These are phyloP conservation scores for Lipomyces japonicus DNA, from an alignment of 805 yeast genomes.

Conservation along the genomic window DNA sequence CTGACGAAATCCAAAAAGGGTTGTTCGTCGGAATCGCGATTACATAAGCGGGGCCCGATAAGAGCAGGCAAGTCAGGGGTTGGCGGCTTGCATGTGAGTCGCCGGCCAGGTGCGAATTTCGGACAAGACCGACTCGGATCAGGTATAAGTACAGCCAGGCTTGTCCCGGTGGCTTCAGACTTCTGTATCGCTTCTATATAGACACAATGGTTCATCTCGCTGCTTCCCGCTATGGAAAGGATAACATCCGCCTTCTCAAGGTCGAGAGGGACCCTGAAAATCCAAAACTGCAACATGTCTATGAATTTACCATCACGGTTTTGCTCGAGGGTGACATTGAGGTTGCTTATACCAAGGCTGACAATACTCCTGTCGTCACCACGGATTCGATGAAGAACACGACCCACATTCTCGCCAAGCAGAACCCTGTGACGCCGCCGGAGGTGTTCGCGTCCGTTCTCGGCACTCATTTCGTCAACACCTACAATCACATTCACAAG, in stretches of 20 bases:
- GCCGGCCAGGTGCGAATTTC: no score
- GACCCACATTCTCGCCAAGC: slow-evolving; percentile 62
- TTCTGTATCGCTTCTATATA: no score
- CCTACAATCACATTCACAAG: slow-evolving; percentile 74
- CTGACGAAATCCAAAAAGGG: no score
- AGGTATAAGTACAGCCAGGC: no score
- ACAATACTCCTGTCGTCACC: slow-evolving; percentile 85
- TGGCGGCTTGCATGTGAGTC: no score
- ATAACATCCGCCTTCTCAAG: slow-evolving; percentile 85
- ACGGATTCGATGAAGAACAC: slow-evolving; percentile 43
- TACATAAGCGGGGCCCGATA: no score
- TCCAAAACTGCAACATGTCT: slow-evolving; percentile 69
- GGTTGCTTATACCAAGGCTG: slow-evolving; percentile 78
- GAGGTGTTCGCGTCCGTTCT: slow-evolving; percentile 85
- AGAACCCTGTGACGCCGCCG: slow-evolving; percentile 77
- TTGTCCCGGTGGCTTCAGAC: no score
- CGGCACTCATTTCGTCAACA: slow-evolving; percentile 72
- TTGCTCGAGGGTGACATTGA: slow-evolving; percentile 77
- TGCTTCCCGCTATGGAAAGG: slow-evolving; percentile 81
- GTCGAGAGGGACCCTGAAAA: slow-evolving; percentile 73
- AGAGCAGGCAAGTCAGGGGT: no score
- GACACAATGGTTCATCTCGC: slow-evolving; percentile 23
- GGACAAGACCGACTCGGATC: no score
- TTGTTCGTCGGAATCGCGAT: no score
- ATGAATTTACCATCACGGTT: slow-evolving; percentile 78